Conservation (phyloP, 129 eudicot genomes). For the Flaveria trinervia region DNA sequence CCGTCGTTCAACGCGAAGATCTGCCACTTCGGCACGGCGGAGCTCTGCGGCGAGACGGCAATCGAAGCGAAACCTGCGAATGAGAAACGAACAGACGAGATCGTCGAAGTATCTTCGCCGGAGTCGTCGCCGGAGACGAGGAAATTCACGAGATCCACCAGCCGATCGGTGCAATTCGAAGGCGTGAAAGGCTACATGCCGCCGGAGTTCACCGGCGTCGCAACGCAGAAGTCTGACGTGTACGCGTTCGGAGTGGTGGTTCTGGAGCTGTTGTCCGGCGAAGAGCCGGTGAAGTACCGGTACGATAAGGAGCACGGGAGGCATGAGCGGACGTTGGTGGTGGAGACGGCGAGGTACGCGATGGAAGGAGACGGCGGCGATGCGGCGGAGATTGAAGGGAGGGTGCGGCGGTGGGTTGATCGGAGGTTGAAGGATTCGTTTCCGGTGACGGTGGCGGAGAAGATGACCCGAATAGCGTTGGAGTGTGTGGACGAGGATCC, state of each 20-base stretch:
- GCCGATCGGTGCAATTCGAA: constrained; percentile 45
- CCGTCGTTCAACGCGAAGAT: constrained; percentile 75
- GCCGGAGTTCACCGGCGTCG: constrained; percentile 81
- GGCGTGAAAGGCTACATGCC: constrained; percentile 89
- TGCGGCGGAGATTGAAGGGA: constrained; percentile 49
- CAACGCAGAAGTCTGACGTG: constrained; percentile 75
- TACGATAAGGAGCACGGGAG: constrained; percentile 48
- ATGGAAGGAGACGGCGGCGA: constrained; percentile 41
- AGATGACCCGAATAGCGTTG: constrained; percentile 68
- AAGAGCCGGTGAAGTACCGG: constrained; percentile 67
- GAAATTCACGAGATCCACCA: constrained; percentile 36
- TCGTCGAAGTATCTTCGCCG: constrained; percentile 2
- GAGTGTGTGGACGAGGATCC: constrained; percentile 75
- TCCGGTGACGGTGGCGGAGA: constrained; percentile 79
- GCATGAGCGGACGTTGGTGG: constrained; percentile 38
- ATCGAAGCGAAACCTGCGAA: constrained; percentile 21
- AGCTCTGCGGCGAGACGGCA: constrained; percentile 75
- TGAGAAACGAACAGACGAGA: background rate
- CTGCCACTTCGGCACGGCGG: constrained; percentile 94
- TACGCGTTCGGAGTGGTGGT: constrained; percentile 90
- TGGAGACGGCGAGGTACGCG: constrained; percentile 66
- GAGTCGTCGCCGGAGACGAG: constrained; percentile 10
- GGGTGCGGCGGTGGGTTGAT: constrained; percentile 85
- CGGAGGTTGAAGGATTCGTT: constrained; percentile 79
- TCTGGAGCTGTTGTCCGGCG: constrained; percentile 73